Base-by-base conservation (phyloP, 2,329 filamentous ascomycete genomes). In the Teratosphaeria pseudoeucalypti region DNA sequence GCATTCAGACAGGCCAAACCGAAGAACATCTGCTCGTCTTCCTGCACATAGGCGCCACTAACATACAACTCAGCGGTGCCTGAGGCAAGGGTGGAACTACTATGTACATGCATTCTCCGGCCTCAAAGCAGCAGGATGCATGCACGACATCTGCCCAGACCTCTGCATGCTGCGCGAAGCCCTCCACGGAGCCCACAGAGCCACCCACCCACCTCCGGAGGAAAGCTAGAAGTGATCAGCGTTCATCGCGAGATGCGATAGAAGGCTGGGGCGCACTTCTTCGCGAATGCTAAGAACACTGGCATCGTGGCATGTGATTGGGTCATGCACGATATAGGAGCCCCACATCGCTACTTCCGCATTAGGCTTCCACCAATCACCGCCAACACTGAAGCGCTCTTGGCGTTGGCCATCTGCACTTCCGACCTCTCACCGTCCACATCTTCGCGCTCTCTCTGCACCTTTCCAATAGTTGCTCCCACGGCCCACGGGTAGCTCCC, bases 391-490 rank as follows among this genome's bases (percentile, higher is more conserved):
- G 16, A 49, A 49, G 43, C 43, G 43, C 43, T 49, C 43, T 49
- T 49, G 43, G 43, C 43, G 43, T 49, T 49, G 16, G 43, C 16
- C n/a, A 49, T 49, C 43, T 49, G 43, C 43, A 19, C 43, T 9
- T 9, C 23, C n/a, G 16, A 49, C 43, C 43, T 49, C 43, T 49
- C 43, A 49, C 19, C 43, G 43, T 49, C 43, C 63, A 58, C 63
- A 56, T 63, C 62, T 62, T 66, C 66, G 65, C 66, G 62, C 62
- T 58, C 47, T 58, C 47, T 55, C 64, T 67, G 67, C 66, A 66
- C 64, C 57, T 64, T 64, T 57, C 61, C 66, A 67, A 68, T 69
- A 66, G 66, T 63, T 57, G 56, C 56, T 27, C 58, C n/a, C 58
- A 58, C 58, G 12, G 53, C 56, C 23, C 47, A 49, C 43, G 43